Percentiles rank a stretch among this genome's conserved stretches.
These are phyloP conservation scores for sunflower (Helianthus annuus) DNA, from an alignment of 129 eudicot genomes.

Conservation along the genomic window HanXRQr2.0-SUNRISE NC_035433.2:48990937-48991436, in stretches of 20 bases:
- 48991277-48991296: constrained; percentile 39
- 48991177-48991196: constrained; percentile 42
- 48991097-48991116: constrained; percentile 19
- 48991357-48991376: constrained; percentile 27
- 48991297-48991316: constrained; percentile 23
- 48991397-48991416: neutral
- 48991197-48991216: constrained; percentile 56
- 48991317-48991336: constrained; percentile 27
- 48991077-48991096: constrained; percentile 19
- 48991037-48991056: constrained; percentile 6
- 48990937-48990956: neutral
- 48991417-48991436: neutral
- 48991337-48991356: constrained; percentile 17
- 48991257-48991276: constrained; percentile 52
- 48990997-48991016: constrained; percentile 36
- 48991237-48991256: constrained; percentile 62
- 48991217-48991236: constrained; percentile 73
- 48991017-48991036: constrained; percentile 22
- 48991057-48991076: constrained; percentile 5
- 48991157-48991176: constrained; percentile 2
- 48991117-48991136: constrained; percentile 1
- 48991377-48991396: neutral
- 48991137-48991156: neutral
- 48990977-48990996: constrained; percentile 25
- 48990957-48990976: constrained; percentile 1